Conservation (phyloP, 768 basidiomycete genomes). For the Termitomyces sp. region DNA sequence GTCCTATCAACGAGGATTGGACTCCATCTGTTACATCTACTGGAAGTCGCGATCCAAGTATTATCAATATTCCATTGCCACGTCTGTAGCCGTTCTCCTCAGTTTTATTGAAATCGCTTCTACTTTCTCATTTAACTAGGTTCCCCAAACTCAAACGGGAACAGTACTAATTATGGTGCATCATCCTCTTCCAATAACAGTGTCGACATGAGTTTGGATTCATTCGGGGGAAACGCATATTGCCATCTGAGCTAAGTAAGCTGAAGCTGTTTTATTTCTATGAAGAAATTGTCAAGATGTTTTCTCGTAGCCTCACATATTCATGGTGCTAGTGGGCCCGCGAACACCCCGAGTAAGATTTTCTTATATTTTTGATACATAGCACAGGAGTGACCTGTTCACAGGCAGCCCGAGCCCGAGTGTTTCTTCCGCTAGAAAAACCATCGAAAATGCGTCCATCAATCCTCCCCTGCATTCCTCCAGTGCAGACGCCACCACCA, state of each 20-base stretch:
- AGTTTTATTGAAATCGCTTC: neutral
- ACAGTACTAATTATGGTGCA: neutral
- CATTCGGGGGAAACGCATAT: neutral
- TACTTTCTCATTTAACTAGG: neutral
- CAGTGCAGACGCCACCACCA: too few relatives aligned
- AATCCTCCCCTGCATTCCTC: neutral
- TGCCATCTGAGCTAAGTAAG: neutral
- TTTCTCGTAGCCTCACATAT: neutral
- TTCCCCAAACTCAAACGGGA: neutral
- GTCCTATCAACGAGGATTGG: neutral
- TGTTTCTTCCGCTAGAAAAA: neutral
- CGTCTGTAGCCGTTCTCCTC: neutral
- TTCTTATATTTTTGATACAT: too few relatives aligned
- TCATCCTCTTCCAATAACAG: neutral
- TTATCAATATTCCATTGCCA: neutral
- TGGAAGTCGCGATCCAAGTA: neutral
- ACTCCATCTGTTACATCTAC: neutral
- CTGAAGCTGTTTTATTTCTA: neutral
- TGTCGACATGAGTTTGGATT: neutral
- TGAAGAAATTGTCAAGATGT: neutral
- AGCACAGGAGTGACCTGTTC: neutral
- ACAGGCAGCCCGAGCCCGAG: neutral
- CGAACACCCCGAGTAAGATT: neutral
- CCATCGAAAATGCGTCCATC: neutral
- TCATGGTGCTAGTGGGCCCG: neutral